A percentile compares a stretch with the other conserved stretches of the same genome.
Evolutionary conservation across 495 filamentous ascomycete species (phyloP).

Genomic region (Paragyromitra xinjiangensis): DNA sequence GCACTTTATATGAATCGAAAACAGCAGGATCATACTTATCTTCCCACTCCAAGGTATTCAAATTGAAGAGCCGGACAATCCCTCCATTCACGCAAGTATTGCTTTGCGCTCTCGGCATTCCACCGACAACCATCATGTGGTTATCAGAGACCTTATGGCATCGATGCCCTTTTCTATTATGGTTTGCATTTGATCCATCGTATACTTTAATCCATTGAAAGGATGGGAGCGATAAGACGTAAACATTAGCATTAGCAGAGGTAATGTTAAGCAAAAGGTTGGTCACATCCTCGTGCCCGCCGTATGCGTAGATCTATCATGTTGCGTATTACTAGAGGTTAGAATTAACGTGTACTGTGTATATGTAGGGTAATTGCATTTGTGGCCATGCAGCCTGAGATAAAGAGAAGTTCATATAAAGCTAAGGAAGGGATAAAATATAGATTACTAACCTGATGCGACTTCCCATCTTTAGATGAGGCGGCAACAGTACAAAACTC

Average conservation of each 20-base stretch:
- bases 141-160: conserved; percentile 76
- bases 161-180: conserved; percentile 69
- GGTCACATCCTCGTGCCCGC: conserved; percentile 62
- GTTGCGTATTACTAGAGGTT: conserved; percentile 58
- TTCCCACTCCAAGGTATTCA: conserved; percentile 68
- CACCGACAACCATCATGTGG: conserved; percentile 77
- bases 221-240: conserved; percentile 76
- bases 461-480: conserved; percentile 64
- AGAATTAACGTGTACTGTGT: not conserved
- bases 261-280: not conserved
- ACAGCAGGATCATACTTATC: conserved; percentile 67
- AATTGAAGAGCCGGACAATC: conserved; percentile 70
- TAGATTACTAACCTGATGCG: conserved; percentile 45
- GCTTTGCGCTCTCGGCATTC: conserved; percentile 56
- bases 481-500: conserved; percentile 74
- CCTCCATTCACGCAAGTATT: conserved; percentile 65
- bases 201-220: conserved; percentile 77
- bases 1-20: conserved; percentile 70
- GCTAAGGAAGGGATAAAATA: not conserved
- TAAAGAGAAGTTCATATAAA: not conserved
- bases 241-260: conserved; percentile 65
- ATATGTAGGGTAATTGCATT: conserved; percentile 5
- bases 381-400: not conserved
- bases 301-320: conserved; percentile 81
- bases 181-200: conserved; percentile 59